Percentiles rank a stretch among this genome's conserved stretches.
Conservation (phyloP, 495 filamentous ascomycete species). For the Talaromyces borbonicus region DNA sequence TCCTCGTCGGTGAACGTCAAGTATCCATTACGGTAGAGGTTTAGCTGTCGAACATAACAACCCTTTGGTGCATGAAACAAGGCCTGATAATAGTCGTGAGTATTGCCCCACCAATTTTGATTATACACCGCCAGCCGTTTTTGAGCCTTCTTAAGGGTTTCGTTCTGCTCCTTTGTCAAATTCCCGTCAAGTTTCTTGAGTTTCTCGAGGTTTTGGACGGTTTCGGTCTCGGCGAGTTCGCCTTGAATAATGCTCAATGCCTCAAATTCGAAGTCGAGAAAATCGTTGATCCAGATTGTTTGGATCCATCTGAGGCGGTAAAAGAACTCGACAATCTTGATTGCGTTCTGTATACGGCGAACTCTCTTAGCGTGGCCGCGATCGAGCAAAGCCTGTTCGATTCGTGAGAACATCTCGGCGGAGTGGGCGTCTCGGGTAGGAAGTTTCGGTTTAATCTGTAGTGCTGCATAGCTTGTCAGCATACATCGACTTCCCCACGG, state of each 20-base stretch:
- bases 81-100: background rate
- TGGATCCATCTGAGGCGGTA: background rate
- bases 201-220: background rate
- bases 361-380: background rate
- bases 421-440: background rate
- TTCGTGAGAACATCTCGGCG: constrained; percentile 1
- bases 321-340: background rate
- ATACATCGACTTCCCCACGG: too few species aligned
- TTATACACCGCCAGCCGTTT: background rate
- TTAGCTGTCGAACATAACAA: constrained; percentile 1
- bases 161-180: background rate
- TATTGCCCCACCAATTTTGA: background rate
- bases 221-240: background rate
- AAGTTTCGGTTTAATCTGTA: too few species aligned
- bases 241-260: background rate
- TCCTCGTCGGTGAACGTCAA: background rate
- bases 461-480: too few species aligned
- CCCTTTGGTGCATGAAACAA: background rate
- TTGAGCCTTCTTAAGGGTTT: background rate
- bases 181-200: background rate
- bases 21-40: background rate
- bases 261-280: background rate
- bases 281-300: background rate
- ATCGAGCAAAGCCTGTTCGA: constrained; percentile 1
- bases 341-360: background rate